Base-by-base conservation (phyloP, 352 stramenopile genomes). In the Ophiocytium majus region DNA sequence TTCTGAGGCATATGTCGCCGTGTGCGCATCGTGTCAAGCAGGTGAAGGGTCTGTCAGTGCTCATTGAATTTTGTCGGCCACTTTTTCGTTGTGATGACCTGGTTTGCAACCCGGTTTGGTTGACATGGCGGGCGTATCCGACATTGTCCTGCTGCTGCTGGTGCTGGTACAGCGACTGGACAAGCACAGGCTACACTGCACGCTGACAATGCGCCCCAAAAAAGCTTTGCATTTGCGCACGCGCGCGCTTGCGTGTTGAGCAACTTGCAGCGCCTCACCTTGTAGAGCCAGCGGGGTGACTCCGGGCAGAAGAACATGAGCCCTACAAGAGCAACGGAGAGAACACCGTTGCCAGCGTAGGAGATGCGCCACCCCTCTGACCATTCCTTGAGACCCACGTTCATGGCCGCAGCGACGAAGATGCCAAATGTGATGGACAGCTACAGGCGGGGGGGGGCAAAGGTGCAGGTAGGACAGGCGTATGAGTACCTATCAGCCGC, bases 381-480 rank as follows among this genome's bases (percentile, higher is more conserved):
- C 80, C 80, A 83, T n/a, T 82, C n/a, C 80, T 83, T 35, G 10
- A 83, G 32, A 0, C 80, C 80, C 31, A 83, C 80, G 43, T 83
- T 83, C 17, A 43, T 1, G n/a, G 10, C 23, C 23, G 43, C 80
- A 0, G 80, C 80, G 33, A 83, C 43, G 0, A 83, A 75, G 80
- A 83, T 83, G 63, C 80, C 80, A 34, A 34, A 63, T 0, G 80
- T 83, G 80, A 83, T 83, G 80, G n/a, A 82, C 10, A 83, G 80
- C 64, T 57, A 14, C 43, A 57, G 43, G 14, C n/a, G n/a, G n/a
- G n/a, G n/a, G n/a, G n/a, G n/a, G n/a, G n/a, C n/a, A n/a, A n/a
- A n/a, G n/a, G n/a, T n/a, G n/a, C n/a, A n/a, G n/a, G n/a, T n/a
- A n/a, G n/a, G n/a, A n/a, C n/a, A n/a, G n/a, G n/a, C n/a, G n/a